A percentile compares a stretch with the other conserved stretches of the same genome.
phyloP scores from a whole-genome alignment of 495 filamentous ascomycete genomes.

The Elasticomyces elasticus region DNA sequence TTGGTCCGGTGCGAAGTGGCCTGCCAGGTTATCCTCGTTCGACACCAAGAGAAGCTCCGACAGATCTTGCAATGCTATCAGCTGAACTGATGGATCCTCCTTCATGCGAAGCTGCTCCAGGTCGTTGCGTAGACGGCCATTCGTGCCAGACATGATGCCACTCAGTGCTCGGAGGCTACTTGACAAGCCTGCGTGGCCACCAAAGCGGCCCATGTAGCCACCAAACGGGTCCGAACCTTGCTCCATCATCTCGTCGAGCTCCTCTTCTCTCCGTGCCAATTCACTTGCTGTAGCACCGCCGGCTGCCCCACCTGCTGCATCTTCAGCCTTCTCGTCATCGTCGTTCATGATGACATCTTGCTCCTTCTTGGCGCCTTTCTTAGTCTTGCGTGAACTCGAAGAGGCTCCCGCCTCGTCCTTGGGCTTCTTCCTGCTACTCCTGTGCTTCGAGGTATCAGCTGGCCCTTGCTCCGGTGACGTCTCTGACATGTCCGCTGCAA shows the following conservation, averaged over 20 bases:
- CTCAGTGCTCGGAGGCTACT: constrained; percentile 75
- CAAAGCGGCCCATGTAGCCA: constrained; percentile 55
- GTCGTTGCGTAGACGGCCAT: constrained; percentile 70
- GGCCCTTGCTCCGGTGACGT: constrained; percentile 27
- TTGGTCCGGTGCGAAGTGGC: constrained; percentile 86
- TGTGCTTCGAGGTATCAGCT: constrained; percentile 51
- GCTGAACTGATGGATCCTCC: constrained; percentile 77
- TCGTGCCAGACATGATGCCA: constrained; percentile 82
- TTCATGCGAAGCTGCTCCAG: constrained; percentile 75
- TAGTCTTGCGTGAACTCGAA: constrained; percentile 29
- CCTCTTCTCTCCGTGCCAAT: constrained; percentile 47
- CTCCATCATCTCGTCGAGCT: constrained; percentile 40
- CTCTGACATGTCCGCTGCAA: constrained; percentile 16
- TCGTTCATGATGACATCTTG: constrained; percentile 45
- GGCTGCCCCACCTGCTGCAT: constrained; percentile 39
- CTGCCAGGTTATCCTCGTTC: constrained; percentile 92
- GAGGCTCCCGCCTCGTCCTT: constrained; percentile 31
- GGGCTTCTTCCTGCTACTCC: constrained; percentile 55
- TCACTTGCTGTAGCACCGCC: constrained; percentile 40
- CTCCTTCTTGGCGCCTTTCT: constrained; percentile 38
- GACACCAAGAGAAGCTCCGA: constrained; percentile 89
- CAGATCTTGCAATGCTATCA: constrained; percentile 86
- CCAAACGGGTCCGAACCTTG: constrained; percentile 59
- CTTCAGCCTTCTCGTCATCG: constrained; percentile 23
- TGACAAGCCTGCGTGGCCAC: constrained; percentile 57